phyloP scores from a whole-genome alignment of 2,329 filamentous ascomycete species.

The Epichloe bromicola region DNA sequence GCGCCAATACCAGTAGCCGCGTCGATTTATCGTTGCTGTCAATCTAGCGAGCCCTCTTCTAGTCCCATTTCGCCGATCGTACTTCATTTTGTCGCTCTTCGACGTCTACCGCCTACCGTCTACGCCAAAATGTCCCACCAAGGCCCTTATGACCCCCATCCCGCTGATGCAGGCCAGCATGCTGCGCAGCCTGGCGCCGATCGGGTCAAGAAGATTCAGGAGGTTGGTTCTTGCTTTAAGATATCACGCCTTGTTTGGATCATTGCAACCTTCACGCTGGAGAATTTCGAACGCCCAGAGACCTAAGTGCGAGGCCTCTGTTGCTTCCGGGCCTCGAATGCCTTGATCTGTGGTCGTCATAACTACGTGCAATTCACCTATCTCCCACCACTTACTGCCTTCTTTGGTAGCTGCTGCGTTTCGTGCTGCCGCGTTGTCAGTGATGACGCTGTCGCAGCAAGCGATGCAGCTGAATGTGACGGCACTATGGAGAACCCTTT shows the following conservation, averaged over 20 bases:
- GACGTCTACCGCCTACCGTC: not conserved
- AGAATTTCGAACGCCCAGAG: too few species aligned
- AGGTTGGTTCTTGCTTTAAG: not conserved
- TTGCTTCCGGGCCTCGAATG: too few species aligned
- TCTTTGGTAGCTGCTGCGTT: too few species aligned
- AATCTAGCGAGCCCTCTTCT: slow-evolving; percentile 5
- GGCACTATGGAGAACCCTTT: not conserved
- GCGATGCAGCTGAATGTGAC: not conserved
- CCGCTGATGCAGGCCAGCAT: slow-evolving; percentile 4
- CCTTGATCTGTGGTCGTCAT: too few species aligned
- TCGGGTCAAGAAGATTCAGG: slow-evolving; percentile 4
- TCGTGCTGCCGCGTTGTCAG: too few species aligned
- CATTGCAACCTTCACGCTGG: not conserved
- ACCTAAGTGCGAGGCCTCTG: too few species aligned
- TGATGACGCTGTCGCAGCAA: too few species aligned
- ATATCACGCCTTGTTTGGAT: not conserved
- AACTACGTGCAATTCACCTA: too few species aligned
- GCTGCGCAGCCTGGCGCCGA: slow-evolving; percentile 1
- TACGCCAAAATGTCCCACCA: slow-evolving; percentile 6
- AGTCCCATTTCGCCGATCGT: slow-evolving; percentile 9
- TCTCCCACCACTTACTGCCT: too few species aligned
- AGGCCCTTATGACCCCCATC: slow-evolving; percentile 6
- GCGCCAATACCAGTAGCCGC: not conserved
- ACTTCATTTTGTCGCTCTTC: not conserved
- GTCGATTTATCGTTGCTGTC: not conserved